phyloP scores from a whole-genome alignment of 108 stramenopile genomes.

The Aureococcus anophagefferens region DNA sequence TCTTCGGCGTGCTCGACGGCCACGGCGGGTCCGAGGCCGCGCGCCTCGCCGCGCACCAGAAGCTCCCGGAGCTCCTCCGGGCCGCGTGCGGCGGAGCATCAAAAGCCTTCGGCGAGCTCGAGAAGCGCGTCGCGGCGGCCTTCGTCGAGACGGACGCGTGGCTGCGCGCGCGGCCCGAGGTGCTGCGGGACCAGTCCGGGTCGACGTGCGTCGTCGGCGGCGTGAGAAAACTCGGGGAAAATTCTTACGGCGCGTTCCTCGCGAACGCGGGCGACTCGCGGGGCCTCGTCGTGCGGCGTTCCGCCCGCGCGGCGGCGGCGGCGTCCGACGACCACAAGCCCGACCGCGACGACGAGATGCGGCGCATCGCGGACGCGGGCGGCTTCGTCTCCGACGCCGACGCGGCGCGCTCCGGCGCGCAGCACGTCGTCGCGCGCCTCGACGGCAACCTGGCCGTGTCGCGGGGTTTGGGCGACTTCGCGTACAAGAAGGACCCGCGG shows the following conservation, averaged over 20 bases:
- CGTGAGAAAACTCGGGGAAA: not conserved
- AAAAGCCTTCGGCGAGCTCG: too few species aligned
- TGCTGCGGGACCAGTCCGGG: not conserved
- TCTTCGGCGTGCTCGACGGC: constrained; percentile 68
- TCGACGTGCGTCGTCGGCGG: not conserved
- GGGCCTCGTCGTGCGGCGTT: not conserved
- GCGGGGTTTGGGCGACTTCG: constrained; percentile 76
- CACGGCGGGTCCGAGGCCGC: constrained; percentile 68
- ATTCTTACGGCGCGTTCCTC: not conserved
- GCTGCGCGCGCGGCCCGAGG: not conserved
- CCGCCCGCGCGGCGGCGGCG: constrained; percentile 17
- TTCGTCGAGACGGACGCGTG: constrained; percentile 1
- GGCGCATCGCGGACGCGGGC: constrained; percentile 33
- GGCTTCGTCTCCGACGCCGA: constrained; percentile 22
- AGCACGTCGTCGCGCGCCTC: constrained; percentile 49
- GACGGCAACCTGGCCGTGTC: constrained; percentile 83
- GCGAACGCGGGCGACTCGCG: constrained; percentile 95
- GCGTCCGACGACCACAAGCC: constrained; percentile 87
- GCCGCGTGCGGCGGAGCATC: too few species aligned
- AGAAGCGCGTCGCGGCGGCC: too few species aligned
- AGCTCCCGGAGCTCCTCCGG: not conserved
- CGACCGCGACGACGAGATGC: constrained; percentile 16
- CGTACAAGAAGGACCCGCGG: constrained; percentile 56
- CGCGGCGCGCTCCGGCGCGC: too few species aligned
- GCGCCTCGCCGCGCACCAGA: constrained; percentile 25